These are phyloP conservation scores for Rhodomyrtus psidioides DNA, from an alignment of 441 rosid genomes.

Conservation along the genomic window DNA sequence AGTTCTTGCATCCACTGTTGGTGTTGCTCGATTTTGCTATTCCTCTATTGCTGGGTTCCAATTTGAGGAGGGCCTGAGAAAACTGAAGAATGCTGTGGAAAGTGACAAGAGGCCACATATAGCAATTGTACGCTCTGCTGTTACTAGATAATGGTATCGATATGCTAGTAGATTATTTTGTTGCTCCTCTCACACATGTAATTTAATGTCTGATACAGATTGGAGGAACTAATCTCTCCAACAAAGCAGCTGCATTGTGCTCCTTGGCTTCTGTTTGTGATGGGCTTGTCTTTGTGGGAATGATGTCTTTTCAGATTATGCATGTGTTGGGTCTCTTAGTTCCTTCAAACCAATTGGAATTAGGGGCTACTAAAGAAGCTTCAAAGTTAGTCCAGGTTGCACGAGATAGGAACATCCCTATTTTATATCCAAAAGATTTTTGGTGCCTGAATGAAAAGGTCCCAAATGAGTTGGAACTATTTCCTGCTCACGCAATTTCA, in stretches of 20 bases:
- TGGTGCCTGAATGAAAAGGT: constrained; percentile 33
- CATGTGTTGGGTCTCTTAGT: constrained; percentile 41
- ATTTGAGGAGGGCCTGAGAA: constrained; percentile 43
- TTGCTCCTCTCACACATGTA: not conserved
- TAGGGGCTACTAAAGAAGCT: constrained; percentile 38
- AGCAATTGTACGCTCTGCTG: constrained; percentile 48
- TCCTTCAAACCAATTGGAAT: constrained; percentile 37
- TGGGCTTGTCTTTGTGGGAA: constrained; percentile 52
- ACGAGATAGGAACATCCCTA: constrained; percentile 23
- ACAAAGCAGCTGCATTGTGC: constrained; percentile 50
- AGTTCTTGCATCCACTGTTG: constrained; percentile 67
- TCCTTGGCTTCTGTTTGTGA: constrained; percentile 63
- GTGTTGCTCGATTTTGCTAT: constrained; percentile 40
- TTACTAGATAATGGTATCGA: not conserved
- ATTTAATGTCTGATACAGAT: constrained; percentile 30
- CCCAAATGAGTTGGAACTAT: constrained; percentile 27
- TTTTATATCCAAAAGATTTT: constrained; percentile 51
- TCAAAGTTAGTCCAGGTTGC: constrained; percentile 39
- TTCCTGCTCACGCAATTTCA: constrained; percentile 32
- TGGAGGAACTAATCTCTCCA: constrained; percentile 56
- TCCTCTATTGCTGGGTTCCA: constrained; percentile 57
- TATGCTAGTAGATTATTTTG: not conserved
- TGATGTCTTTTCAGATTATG: constrained; percentile 63
- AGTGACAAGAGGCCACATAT: constrained; percentile 37
- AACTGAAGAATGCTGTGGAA: constrained; percentile 27